Percentiles rank a stretch among this genome's conserved stretches.
phyloP scores from a whole-genome alignment of 1,284 basidiomycete species.

The Trichosporon coremiiforme region DNA sequence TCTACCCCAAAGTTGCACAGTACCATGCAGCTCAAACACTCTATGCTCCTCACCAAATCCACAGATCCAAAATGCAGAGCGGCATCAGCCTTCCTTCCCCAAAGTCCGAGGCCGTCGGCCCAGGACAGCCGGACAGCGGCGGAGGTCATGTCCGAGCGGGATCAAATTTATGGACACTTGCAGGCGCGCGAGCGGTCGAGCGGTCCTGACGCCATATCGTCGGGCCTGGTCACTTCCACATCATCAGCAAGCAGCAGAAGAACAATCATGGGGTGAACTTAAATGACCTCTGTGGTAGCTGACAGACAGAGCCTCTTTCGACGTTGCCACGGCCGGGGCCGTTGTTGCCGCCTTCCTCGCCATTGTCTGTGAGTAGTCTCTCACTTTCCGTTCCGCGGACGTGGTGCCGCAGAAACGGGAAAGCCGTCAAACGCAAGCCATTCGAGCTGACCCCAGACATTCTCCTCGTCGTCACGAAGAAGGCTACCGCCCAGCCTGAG shows the following conservation, averaged over 20 bases:
- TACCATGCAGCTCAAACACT: no score
- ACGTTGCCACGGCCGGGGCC: not conserved
- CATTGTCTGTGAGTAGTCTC: not conserved
- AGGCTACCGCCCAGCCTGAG: not conserved
- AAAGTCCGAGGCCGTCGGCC: conserved; percentile 2
- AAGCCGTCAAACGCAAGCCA: no score
- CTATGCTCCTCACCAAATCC: no score
- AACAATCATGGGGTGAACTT: not conserved
- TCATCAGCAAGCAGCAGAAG: conserved; percentile 3
- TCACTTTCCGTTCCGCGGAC: no score
- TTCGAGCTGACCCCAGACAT: not conserved
- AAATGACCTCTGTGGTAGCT: not conserved
- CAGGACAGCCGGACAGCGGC: not conserved
- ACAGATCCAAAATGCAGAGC: not conserved
- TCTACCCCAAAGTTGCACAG: no score
- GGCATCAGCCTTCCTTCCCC: not conserved
- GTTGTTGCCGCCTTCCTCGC: conserved; percentile 9
- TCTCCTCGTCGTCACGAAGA: not conserved
- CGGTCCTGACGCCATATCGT: conserved; percentile 1
- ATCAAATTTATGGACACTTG: conserved; percentile 2
- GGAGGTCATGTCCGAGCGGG: conserved; percentile 7
- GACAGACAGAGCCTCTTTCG: not conserved
- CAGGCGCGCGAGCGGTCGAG: not conserved
- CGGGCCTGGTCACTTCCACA: not conserved
- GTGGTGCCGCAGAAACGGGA: no score